These are phyloP conservation scores for Macrophomina phaseolina DNA, from an alignment of 2,329 filamentous ascomycete species.

Conservation along the genomic window DNA sequence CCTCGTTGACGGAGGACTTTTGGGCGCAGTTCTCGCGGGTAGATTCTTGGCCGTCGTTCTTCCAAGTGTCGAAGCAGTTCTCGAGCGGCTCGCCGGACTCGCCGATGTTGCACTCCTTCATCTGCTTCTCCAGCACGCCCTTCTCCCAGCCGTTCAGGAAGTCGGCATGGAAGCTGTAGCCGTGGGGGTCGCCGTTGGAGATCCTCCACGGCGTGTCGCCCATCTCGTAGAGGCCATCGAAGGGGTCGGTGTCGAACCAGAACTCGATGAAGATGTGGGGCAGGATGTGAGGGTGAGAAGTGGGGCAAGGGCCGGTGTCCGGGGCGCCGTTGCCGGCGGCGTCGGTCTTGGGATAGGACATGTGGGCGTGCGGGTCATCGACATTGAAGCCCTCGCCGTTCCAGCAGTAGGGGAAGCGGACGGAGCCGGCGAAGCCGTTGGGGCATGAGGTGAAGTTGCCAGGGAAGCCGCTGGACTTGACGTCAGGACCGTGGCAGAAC, in stretches of 20 bases:
- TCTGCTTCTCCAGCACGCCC: slow-evolving; percentile 44
- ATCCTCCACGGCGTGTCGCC: slow-evolving; percentile 42
- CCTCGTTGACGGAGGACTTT: slow-evolving; percentile 25
- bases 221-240: slow-evolving; percentile 41
- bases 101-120: slow-evolving; percentile 44
- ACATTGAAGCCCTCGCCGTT: slow-evolving; percentile 43
- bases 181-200: slow-evolving; percentile 45
- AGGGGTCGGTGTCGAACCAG: slow-evolving; percentile 45
- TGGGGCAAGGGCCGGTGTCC: slow-evolving; percentile 40
- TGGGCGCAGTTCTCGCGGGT: slow-evolving; percentile 39
- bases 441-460: slow-evolving; percentile 45
- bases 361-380: slow-evolving; percentile 41
- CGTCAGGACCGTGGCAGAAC: slow-evolving; percentile 27
- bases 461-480: slow-evolving; percentile 38
- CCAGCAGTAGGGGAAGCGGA: slow-evolving; percentile 47
- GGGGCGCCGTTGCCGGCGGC: slow-evolving; percentile 42
- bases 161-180: slow-evolving; percentile 45
- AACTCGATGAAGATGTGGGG: slow-evolving; percentile 48
- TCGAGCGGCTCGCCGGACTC: slow-evolving; percentile 44
- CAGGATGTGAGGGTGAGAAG: slow-evolving; percentile 40
- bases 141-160: slow-evolving; percentile 47
- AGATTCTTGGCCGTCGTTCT: slow-evolving; percentile 35
- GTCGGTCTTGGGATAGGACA: slow-evolving; percentile 45
- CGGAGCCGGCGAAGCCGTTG: slow-evolving; percentile 42
- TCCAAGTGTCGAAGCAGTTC: slow-evolving; percentile 46